A percentile compares a stretch with the other conserved stretches of the same genome.
Evolutionary conservation across 1,284 basidiomycete species (phyloP).

Genomic region (Thelephora terrestris): DNA sequence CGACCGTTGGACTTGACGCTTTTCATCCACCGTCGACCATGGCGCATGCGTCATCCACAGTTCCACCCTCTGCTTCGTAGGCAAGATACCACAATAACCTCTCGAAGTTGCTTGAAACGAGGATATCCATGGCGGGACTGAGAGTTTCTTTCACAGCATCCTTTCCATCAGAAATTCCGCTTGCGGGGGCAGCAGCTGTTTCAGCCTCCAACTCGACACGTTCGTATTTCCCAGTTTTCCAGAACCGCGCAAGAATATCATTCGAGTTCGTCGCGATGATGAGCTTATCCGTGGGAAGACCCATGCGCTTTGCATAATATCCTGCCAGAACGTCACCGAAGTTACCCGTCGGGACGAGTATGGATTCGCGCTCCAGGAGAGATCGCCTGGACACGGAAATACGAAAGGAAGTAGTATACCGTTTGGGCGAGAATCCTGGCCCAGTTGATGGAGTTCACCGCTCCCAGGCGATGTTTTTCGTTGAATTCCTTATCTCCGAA

Average conservation of each 20-base stretch:
- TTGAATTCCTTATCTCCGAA: slow-evolving; percentile 91
- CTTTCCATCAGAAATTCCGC: slow-evolving; percentile 54
- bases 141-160: slow-evolving; percentile 82
- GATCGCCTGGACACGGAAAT: slow-evolving; percentile 60
- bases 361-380: slow-evolving; percentile 52
- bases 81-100: slow-evolving; percentile 94
- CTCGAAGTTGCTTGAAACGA: slow-evolving; percentile 98
- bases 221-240: slow-evolving; percentile 89
- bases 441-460: slow-evolving; percentile 99
- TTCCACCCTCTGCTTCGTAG: slow-evolving; percentile 42
- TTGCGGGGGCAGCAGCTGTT: slow-evolving; percentile 26
- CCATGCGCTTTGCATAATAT: slow-evolving; percentile 94
- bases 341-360: slow-evolving; percentile 97
- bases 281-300: slow-evolving; percentile 77
- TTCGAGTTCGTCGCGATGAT: slow-evolving; percentile 96
- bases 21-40: slow-evolving; percentile 82
- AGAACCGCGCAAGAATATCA: slow-evolving; percentile 95
- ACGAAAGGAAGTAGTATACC: slow-evolving; percentile 97
- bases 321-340: slow-evolving; percentile 98
- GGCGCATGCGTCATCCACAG: slow-evolving; percentile 48
- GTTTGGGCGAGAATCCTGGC: slow-evolving; percentile 98
- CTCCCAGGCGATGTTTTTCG: slow-evolving; percentile 79
- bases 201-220: slow-evolving; percentile 52
- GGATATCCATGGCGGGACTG: slow-evolving; percentile 98
- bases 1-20: slow-evolving; percentile 74